Conservation (phyloP, 2,329 filamentous ascomycete species). For the Ilyonectria destructans region DNA sequence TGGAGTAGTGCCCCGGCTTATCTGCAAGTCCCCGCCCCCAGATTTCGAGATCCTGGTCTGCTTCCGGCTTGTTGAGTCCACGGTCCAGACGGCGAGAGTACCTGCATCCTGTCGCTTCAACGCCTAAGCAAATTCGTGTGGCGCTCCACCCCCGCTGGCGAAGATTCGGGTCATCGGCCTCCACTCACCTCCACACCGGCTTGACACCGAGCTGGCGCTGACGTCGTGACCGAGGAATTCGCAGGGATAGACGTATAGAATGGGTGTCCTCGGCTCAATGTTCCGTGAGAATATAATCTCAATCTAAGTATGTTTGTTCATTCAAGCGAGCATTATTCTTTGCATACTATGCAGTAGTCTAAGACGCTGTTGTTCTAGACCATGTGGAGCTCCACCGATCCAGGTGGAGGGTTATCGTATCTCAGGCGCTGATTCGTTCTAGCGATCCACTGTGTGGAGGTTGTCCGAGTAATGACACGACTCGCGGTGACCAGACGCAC, state of each 20-base stretch:
- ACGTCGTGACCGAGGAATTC: neutral
- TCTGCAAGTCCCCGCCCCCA: constrained; percentile 3
- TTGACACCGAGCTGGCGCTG: neutral
- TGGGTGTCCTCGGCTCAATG: neutral
- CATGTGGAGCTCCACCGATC: neutral
- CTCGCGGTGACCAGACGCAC: neutral
- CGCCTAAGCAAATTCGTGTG: neutral
- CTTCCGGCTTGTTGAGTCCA: neutral
- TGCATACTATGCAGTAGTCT: neutral
- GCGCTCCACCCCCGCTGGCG: neutral
- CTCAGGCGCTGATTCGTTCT: neutral
- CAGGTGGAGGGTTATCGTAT: neutral
- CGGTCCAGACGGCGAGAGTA: neutral
- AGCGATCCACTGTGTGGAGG: neutral
- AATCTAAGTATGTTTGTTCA: neutral
- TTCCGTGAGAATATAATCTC: neutral
- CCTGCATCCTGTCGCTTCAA: too few species aligned
- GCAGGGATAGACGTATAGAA: neutral
- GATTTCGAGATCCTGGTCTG: neutral
- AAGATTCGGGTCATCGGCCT: neutral
- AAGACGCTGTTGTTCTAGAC: neutral
- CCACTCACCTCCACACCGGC: neutral
- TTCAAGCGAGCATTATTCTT: neutral
- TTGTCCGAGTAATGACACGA: neutral
- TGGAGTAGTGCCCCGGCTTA: neutral